Evolutionary conservation across 495 filamentous ascomycete species (phyloP), one percentile per base, ranked within the genome.

Genomic region (Cryomyces minteri): DNA sequence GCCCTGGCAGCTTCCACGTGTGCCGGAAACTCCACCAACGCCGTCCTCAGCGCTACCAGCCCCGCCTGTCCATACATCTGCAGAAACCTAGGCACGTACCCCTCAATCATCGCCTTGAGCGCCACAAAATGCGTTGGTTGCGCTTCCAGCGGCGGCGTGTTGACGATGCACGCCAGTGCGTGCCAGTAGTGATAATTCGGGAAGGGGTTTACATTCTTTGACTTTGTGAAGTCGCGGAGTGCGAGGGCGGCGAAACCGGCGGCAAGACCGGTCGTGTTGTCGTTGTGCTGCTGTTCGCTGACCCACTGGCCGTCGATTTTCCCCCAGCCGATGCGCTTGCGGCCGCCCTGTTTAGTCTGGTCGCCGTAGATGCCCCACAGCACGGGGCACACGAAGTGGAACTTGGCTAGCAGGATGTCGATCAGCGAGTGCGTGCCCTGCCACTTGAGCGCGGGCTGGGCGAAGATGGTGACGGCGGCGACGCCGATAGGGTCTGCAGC

Each of bases 371-470:
- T 78, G 14, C 92, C 92, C 59, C 83, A 96, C 8, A 99, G 67
- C 8, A 86, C 79, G 4, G 92, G 88, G 54, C 86, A 94, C 29
- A 74, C 68, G 5, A 79, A 67, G 37, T 83, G 76, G 49, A 84
- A 80, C 58, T 96, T 94, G 31, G 90, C 86, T 56, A 92, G 73
- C 18, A 96, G 61, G 43, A 96, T 81, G 51, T 95, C 88, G 39
- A 86, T 80, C 51, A 96, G 65, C 9, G 77, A 73, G 32, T 67
- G 50, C 30, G 38, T 44, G 3, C 80, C 34, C 31, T 82, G 71
- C 70, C 80, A 84, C 12, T 68, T 63, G 52, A 85, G 80, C 0
- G 69, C 60, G 0, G 73, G 64, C 14, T 70, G 64, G 4, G 85
- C 77, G 54, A 94, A 88, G 25, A 88, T 73, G 40, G 77, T 73